These are phyloP conservation scores for Phyllosticta citrichinensis DNA, from an alignment of 2,329 filamentous ascomycete genomes.

Conservation along the genomic window DNA sequence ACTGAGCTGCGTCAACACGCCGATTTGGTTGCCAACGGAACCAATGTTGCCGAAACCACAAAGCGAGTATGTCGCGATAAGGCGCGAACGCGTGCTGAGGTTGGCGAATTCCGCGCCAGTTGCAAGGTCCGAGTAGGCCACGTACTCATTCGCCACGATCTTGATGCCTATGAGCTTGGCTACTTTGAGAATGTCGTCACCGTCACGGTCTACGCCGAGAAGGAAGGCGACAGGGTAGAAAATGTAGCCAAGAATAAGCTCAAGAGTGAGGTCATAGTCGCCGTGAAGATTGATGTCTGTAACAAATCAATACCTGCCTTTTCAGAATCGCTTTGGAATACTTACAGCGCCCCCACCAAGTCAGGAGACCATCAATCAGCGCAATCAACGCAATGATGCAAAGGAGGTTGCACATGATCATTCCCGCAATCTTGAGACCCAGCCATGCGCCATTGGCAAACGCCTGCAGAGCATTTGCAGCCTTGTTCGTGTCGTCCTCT, in stretches of 20 bases:
- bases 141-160: constrained; percentile 76
- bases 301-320: constrained; percentile 1
- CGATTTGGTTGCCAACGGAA: constrained; percentile 81
- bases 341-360: constrained; percentile 65
- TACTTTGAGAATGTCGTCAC: constrained; percentile 56
- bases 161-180: constrained; percentile 74
- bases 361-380: constrained; percentile 65
- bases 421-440: constrained; percentile 76
- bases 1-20: constrained; percentile 73
- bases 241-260: constrained; percentile 67
- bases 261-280: constrained; percentile 58
- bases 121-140: constrained; percentile 55
- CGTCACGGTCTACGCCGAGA: constrained; percentile 60
- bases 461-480: constrained; percentile 74
- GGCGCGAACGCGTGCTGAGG: constrained; percentile 58
- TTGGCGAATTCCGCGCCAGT: constrained; percentile 41
- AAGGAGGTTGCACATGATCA: constrained; percentile 69
- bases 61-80: constrained; percentile 79
- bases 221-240: constrained; percentile 72
- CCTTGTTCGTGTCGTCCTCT: constrained; percentile 63
- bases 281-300: constrained; percentile 55
- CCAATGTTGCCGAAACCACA: constrained; percentile 72
- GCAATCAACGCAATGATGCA: constrained; percentile 72
- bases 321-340: neutral
- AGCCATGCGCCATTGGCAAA: constrained; percentile 80